Evolutionary conservation across 2,329 filamentous ascomycete species (phyloP), one percentile per base, ranked within the genome.

Genomic region (Xylariaceae sp.): DNA sequence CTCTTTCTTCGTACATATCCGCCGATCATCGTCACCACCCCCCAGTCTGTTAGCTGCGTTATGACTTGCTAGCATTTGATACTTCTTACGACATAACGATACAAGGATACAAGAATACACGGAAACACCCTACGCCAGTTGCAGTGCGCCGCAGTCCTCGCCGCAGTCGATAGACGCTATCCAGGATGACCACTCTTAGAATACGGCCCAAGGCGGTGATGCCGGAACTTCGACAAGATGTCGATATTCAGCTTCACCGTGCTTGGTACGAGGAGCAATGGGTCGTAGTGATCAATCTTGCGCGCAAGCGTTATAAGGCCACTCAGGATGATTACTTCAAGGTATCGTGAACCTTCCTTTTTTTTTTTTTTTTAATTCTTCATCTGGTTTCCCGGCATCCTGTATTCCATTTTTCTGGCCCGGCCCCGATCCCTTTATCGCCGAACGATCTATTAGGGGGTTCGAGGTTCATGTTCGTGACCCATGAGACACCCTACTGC

Each of bases 211-310:
- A 5, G 12, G 1, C n/a, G 1, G 6, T 6, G 11, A 12, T n/a
- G 9, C 11, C 29, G 5, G 3, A 31, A 3, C 54, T 60, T 26
- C 58, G 50, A 50, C 46, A 45, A 9, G 42, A 7, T n/a, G 51
- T 60, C 6, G 58, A 60, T 39, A n/a, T 53, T 11, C 51, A 54
- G 40, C 72, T 84, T 7, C 77, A 81, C 69, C 73, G 74, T 11
- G 79, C 79, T 50, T 84, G 80, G 54, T 71, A 73, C 41, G 78
- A 80, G 51, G 72, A 75, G 50, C 80, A 79, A 66, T 84, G 80
- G 80, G 61, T 71, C 19, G 69, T 70, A 12, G 79, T 76, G 51
- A 70, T 76, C 30, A 78, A 76, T 31, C 71, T 82, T 11, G 80
- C 80, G 11, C 76, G 79, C 58, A 77, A 80, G 67, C 72, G 78